Percentiles rank a stretch among this genome's conserved stretches.
Conservation (phyloP, 768 basidiomycete genomes). For the Suillus variegatus region DNA sequence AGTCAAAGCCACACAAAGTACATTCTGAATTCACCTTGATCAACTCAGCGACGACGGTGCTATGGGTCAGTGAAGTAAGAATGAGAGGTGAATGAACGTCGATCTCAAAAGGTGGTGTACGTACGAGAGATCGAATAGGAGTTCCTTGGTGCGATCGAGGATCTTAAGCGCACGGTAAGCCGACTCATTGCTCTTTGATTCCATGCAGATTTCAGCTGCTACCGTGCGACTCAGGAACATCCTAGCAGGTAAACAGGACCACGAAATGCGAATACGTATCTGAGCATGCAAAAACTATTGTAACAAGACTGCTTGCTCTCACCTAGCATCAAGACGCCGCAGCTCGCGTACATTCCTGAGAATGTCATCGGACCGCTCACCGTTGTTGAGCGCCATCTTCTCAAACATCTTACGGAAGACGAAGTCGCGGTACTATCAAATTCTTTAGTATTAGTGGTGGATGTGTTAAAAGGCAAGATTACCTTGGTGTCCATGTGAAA, state of each 20-base stretch:
- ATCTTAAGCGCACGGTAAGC: slow-evolving; percentile 70
- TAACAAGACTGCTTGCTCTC: slow-evolving; percentile 21
- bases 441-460: slow-evolving; percentile 8
- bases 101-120: slow-evolving; percentile 22
- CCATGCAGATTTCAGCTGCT: slow-evolving; percentile 84
- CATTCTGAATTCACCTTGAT: slow-evolving; percentile 51
- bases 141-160: slow-evolving; percentile 62
- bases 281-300: slow-evolving; percentile 5
- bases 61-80: slow-evolving; percentile 12
- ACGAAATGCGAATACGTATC: slow-evolving; percentile 4
- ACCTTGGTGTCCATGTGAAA: slow-evolving; percentile 81
- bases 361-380: slow-evolving; percentile 61
- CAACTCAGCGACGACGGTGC: slow-evolving; percentile 59
- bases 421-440: slow-evolving; percentile 71
- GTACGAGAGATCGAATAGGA: slow-evolving; percentile 70
- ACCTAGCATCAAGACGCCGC: slow-evolving; percentile 70
- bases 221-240: slow-evolving; percentile 85
- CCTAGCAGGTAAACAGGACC: slow-evolving; percentile 34
- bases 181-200: slow-evolving; percentile 67
- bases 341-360: slow-evolving; percentile 70
- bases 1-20: slow-evolving; percentile 8
- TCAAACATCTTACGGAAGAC: slow-evolving; percentile 90
- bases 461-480: slow-evolving; percentile 14
- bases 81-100: background rate
- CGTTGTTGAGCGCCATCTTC: slow-evolving; percentile 47